Evolutionary conservation across 2,329 filamentous ascomycete genomes (phyloP), one percentile per base, ranked within the genome.

Genomic region (Neophaeococcomyces mojaviensis): DNA sequence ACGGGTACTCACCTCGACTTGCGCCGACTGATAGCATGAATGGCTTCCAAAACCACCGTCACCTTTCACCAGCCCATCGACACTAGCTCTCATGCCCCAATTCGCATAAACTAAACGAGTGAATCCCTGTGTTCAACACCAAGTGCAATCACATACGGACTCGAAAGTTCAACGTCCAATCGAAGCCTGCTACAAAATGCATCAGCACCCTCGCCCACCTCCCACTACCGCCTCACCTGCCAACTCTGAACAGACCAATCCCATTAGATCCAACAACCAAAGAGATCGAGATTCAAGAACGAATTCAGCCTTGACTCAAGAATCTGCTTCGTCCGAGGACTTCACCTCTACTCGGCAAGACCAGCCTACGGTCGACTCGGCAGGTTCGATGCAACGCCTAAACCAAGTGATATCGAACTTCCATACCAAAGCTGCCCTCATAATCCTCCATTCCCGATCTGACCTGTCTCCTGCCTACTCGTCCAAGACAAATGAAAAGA

Each of bases 321-420:
- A 70, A 9, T 65, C 71, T 37, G 73, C 71, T 19, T 73, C 72
- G 48, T 71, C 71, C 44, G 66, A 74, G 24, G 69, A 68, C 44
- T 63, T 70, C 52, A 70, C 71, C 54, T 55, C 65, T 40, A 50
- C 61, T 13, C 62, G 63, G 39, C 60, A 66, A 52, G 66, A 69
- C 24, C 68, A 66, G 38, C 64, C 65, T 46, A 61, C 64, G 36
- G 61, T 69, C 35, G 65, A 72, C 20, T 77, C 78, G 38, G 79
- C 76, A 45, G 76, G 73, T 57, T 86, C 90, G 55, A 68, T 84
- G 63, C 79, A 77, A 67, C 92, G 92, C 70, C 74, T 96, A 56
- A 92, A 94, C 64, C 88, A 95, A 68, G 92, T 97, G 60, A 82
- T 96, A 58, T 87, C 96, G 88, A 95, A 96, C 63, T 92, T 94